Evolutionary conservation across 2,329 filamentous ascomycete species (phyloP).

Genomic region (Pseudogymnoascus sp.): DNA sequence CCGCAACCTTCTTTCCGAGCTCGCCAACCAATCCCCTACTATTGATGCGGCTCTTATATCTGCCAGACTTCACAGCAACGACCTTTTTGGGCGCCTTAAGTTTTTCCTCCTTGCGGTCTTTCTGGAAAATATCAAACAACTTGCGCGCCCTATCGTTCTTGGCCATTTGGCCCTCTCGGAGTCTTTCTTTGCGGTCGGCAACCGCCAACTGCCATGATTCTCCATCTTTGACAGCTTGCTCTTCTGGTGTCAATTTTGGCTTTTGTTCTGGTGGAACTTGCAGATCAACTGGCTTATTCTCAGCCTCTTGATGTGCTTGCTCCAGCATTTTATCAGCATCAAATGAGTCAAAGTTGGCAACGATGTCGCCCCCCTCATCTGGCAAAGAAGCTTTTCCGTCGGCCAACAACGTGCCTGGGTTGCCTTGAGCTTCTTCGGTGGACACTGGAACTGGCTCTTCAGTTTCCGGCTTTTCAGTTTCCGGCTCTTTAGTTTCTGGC

Average conservation of each 20-base stretch:
- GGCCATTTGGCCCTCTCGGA: neutral
- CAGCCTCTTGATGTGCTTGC: neutral
- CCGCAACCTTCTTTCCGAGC: neutral
- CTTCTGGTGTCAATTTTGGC: neutral
- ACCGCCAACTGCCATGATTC: neutral
- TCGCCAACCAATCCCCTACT: neutral
- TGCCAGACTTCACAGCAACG: neutral
- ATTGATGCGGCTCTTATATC: neutral
- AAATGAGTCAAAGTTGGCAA: neutral
- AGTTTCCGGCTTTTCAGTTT: neutral
- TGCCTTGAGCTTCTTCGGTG: neutral
- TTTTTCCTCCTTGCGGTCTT: neutral
- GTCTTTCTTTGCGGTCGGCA: neutral
- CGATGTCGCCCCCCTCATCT: neutral
- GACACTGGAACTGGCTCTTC: neutral
- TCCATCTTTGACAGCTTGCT: neutral
- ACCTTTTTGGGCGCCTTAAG: neutral
- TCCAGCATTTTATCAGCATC: neutral
- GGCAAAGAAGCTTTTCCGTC: neutral
- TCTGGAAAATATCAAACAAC: conserved; percentile 1
- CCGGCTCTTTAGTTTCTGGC: neutral
- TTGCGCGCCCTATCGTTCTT: neutral
- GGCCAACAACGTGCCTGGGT: neutral
- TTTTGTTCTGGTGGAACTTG: neutral
- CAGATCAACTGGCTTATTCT: neutral